Evolutionary conservation across 305 asterid genomes (phyloP).

Genomic region (Petunia hybrid): DNA sequence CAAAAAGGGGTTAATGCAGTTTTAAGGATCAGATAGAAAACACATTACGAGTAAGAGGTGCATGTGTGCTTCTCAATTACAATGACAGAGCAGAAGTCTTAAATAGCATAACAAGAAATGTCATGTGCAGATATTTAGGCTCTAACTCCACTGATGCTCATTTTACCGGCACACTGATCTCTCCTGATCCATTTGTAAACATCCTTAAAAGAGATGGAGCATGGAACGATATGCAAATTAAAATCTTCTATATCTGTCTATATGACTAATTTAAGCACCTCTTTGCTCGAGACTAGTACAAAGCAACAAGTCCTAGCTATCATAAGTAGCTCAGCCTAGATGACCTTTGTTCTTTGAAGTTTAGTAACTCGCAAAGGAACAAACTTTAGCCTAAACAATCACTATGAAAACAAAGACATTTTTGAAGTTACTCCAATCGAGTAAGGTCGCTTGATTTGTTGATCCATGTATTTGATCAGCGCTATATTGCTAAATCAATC

Average conservation of each 20-base stretch:
- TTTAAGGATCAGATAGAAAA: background rate
- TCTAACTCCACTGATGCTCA: background rate
- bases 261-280: background rate
- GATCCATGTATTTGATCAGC: background rate
- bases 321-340: background rate
- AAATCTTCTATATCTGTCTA: background rate
- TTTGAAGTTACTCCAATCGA: background rate
- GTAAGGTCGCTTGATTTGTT: background rate
- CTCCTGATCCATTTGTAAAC: background rate
- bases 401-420: constrained; percentile 10
- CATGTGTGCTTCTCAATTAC: background rate
- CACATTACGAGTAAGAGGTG: background rate
- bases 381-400: constrained; percentile 19
- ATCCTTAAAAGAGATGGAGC: background rate
- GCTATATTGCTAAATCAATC: background rate
- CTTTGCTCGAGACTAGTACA: background rate
- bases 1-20: background rate
- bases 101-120: background rate
- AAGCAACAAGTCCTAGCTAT: background rate
- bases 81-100: background rate
- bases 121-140: background rate
- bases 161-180: background rate
- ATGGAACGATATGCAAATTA: background rate
- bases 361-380: background rate
- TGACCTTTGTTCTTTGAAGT: background rate